These are phyloP conservation scores for Alternaria gansuensis DNA, from an alignment of 2,329 filamentous ascomycete genomes.

Conservation along the genomic window DNA sequence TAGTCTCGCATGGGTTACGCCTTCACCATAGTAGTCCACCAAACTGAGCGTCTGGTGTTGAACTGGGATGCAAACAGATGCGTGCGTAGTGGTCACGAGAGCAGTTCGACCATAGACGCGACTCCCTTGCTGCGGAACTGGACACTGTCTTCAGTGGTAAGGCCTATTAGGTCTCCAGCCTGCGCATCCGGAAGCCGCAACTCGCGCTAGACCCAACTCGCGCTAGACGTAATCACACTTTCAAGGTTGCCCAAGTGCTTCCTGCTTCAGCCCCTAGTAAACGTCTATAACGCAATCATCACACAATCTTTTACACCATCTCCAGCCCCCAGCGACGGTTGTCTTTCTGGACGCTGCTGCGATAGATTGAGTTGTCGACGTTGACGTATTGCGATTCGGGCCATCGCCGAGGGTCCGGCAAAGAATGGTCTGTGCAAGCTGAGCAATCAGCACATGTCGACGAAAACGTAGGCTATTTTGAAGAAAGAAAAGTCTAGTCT, in stretches of 20 bases:
- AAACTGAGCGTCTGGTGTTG: neutral
- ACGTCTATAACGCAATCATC: neutral
- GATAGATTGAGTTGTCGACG: neutral
- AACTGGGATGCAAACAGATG: neutral
- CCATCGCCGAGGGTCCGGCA: conserved; percentile 9
- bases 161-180: neutral
- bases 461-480: neutral
- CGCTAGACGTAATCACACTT: conserved; percentile 1
- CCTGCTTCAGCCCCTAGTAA: neutral
- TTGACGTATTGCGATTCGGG: conserved; percentile 4
- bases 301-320: neutral
- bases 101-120: neutral
- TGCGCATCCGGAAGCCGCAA: neutral
- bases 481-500: neutral
- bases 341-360: neutral
- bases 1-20: too few species aligned
- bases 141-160: neutral
- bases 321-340: neutral
- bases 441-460: neutral
- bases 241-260: neutral
- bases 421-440: conserved; percentile 6
- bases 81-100: neutral
- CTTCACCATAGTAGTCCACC: neutral
- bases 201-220: neutral
- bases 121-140: neutral